Base-by-base conservation (phyloP, 2,329 filamentous ascomycete genomes). In the Paecilomyces formosus region DNA sequence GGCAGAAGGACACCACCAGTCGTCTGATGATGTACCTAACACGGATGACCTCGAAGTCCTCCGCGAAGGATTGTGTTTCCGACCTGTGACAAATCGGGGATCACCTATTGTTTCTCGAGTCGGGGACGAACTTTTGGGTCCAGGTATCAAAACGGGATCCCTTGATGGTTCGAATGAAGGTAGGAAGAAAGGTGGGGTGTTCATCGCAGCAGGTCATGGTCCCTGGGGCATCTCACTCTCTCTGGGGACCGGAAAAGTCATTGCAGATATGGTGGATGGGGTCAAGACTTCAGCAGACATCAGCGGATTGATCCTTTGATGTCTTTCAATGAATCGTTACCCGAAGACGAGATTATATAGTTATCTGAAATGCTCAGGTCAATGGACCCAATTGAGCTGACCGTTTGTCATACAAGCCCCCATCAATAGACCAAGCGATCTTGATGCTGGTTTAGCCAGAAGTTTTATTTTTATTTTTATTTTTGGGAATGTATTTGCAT, bases 181-280 rank as follows among this genome's bases (percentile, higher is more conserved):
- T 31, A 65, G 57, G 57, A 55, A 55, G 3, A 24, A 71, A 63
- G 61, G 87, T 1, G 88, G 88, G 3, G 85, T 93, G 0, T 92
- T 84, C 68, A 70, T 92, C 39, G 85, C 86, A 1, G 79, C 86
- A 3, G 89, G 89, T 0, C 89, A 92, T 76, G 89, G 88, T 0
- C 86, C 88, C 0, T 92, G 89, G 89, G 89, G 88, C 0, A 88
- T 88, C 26, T 81, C 79, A 54, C 67, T 85, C 66, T 78, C 79
- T 15, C 73, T 90, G 30, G 89, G 88, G 1, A 92, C 88, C 0
- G 89, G 89, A 0, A 82, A 82, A 63, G 84, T 90, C 5, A 76
- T 92, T 75, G 81, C 86, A 11, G 88, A 92, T 74, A 79, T 92
- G 80, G 79, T 90, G 50, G 79, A 83, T 64, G 86, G 84, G 1